Conservation (phyloP, 176 grass and related monocot species). For the Oryza meyeriana region DNA sequence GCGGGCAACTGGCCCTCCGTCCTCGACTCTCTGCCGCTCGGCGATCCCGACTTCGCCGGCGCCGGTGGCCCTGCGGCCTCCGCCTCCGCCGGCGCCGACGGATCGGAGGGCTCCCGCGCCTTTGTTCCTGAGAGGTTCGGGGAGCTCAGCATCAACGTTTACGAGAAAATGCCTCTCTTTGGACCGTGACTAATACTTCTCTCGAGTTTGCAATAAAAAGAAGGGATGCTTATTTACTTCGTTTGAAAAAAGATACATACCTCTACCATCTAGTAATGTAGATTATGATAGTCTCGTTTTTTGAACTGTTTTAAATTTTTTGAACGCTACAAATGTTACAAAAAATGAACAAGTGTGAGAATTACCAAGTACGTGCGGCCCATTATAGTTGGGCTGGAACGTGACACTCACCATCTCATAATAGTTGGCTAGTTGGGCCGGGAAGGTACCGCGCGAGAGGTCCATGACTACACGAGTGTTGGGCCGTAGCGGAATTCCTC, state of each 20-base stretch:
- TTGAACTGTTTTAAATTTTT: too few species aligned
- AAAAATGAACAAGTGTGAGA: too few species aligned
- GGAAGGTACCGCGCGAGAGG: neutral
- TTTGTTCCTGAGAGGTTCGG: neutral
- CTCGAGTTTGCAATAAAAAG: neutral
- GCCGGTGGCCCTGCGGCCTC: neutral
- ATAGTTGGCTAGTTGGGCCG: neutral
- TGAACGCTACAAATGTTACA: too few species aligned
- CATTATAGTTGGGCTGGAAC: neutral
- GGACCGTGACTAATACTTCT: neutral
- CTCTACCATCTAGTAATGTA: too few species aligned
- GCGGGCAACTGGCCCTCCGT: neutral
- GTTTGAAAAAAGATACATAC: neutral
- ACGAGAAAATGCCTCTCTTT: slow-evolving; percentile 3
- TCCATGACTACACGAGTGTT: neutral
- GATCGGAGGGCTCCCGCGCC: neutral
- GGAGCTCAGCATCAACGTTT: neutral
- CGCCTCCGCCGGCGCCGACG: neutral
- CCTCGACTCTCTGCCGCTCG: neutral
- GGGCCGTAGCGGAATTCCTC: too few species aligned
- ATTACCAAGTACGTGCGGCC: too few species aligned
- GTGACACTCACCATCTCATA: too few species aligned
- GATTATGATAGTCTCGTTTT: too few species aligned
- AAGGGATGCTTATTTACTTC: neutral
- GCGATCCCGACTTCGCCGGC: neutral